Evolutionary conservation across 768 basidiomycete species (phyloP).

Genomic region (Fomitopsis pulvina): DNA sequence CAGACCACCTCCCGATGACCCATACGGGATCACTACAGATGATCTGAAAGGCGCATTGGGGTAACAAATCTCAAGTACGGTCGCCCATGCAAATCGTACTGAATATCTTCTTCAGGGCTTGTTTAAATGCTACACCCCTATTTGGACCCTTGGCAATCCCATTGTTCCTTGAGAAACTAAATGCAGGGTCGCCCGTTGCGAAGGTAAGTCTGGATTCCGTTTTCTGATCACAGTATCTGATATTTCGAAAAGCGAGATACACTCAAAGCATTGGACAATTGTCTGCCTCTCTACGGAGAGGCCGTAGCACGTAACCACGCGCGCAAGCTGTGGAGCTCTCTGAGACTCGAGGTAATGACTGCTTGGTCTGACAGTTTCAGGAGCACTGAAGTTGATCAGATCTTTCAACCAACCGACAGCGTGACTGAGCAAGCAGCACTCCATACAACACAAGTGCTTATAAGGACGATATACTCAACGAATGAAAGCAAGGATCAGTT

Average conservation of each 20-base stretch:
- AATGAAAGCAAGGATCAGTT: slow-evolving; percentile 26
- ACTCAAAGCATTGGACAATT: slow-evolving; percentile 66
- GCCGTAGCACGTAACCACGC: slow-evolving; percentile 53
- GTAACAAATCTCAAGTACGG: slow-evolving; percentile 26
- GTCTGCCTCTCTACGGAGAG: slow-evolving; percentile 82
- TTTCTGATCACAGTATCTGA: slow-evolving; percentile 1
- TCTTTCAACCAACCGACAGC: slow-evolving; percentile 86
- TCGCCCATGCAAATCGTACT: neutral
- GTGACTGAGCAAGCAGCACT: slow-evolving; percentile 72
- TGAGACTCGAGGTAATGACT: slow-evolving; percentile 78
- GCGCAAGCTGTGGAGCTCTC: slow-evolving; percentile 79
- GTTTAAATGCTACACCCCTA: slow-evolving; percentile 69
- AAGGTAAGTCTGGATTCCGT: slow-evolving; percentile 49
- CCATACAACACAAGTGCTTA: slow-evolving; percentile 61
- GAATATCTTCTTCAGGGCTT: slow-evolving; percentile 51
- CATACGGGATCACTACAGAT: slow-evolving; percentile 85
- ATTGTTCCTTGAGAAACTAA: slow-evolving; percentile 87
- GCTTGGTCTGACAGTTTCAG: neutral
- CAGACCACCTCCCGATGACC: slow-evolving; percentile 88
- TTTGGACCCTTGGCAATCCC: slow-evolving; percentile 85
- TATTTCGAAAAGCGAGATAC: slow-evolving; percentile 65
- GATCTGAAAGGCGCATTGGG: slow-evolving; percentile 72
- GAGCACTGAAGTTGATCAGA: slow-evolving; percentile 35
- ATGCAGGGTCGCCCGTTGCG: slow-evolving; percentile 69
- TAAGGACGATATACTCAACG: slow-evolving; percentile 59